Conservation (phyloP, 208 protist species). For the Lotmaria passim region DNA sequence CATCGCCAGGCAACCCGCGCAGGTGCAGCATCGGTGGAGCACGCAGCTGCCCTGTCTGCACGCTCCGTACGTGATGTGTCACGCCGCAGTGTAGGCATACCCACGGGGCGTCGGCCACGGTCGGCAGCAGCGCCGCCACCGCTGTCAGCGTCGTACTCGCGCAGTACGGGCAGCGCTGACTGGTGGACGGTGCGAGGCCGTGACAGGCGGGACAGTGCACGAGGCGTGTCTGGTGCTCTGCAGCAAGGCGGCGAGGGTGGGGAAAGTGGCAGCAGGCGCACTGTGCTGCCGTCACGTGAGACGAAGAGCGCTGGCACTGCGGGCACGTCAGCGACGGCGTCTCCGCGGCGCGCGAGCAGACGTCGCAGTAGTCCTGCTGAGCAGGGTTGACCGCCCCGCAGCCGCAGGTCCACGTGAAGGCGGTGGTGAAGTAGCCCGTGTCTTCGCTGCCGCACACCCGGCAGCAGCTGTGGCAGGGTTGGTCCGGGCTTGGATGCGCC, state of each 20-base stretch:
- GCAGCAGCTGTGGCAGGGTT: conserved; percentile 4
- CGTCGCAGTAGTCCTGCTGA: conserved; percentile 51
- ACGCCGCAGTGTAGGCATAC: conserved; percentile 44
- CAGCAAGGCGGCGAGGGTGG: conserved; percentile 51
- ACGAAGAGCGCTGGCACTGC: conserved; percentile 15
- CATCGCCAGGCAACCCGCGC: neutral
- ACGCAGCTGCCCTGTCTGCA: neutral
- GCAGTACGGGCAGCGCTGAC: conserved; percentile 41
- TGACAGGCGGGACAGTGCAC: conserved; percentile 52
- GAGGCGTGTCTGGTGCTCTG: conserved; percentile 26
- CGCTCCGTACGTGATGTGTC: conserved; percentile 28
- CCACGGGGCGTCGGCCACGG: conserved; percentile 48
- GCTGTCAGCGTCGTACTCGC: conserved; percentile 26
- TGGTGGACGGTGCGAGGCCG: conserved; percentile 28
- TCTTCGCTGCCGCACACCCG: conserved; percentile 12
- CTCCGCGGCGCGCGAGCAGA: conserved; percentile 38
- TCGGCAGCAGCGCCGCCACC: conserved; percentile 37
- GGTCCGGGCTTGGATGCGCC: neutral
- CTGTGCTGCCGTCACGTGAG: neutral
- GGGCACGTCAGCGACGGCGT: conserved; percentile 23
- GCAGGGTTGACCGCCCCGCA: conserved; percentile 62
- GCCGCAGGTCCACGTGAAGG: conserved; percentile 76
- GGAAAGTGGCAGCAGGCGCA: conserved; percentile 40
- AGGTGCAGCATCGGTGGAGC: neutral
- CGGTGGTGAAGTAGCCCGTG: conserved; percentile 41